phyloP scores from a whole-genome alignment of 306 rosid species.

The Glycine tomentella region DNA sequence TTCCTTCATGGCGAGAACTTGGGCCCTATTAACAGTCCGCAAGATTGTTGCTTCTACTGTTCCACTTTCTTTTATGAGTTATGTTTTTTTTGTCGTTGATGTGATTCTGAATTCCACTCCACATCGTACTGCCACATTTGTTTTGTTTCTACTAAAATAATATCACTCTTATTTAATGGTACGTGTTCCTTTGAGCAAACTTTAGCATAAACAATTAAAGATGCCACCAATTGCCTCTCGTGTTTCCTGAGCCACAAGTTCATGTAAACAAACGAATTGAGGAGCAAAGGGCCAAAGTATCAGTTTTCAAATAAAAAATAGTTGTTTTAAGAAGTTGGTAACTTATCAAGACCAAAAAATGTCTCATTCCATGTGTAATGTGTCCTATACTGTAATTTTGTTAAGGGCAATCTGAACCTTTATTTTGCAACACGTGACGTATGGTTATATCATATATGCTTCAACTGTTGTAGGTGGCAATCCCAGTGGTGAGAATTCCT shows the following conservation, averaged over 20 bases:
- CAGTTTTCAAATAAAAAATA: neutral
- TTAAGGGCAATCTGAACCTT: too few species aligned
- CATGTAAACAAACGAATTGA: neutral
- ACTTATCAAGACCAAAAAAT: neutral
- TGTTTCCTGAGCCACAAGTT: slow-evolving; percentile 16
- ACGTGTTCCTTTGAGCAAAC: neutral
- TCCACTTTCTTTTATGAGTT: slow-evolving; percentile 13
- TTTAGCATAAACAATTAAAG: neutral
- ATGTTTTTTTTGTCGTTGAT: neutral
- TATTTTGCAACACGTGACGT: too few species aligned
- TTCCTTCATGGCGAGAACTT: neutral
- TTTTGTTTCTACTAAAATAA: neutral
- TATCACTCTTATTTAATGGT: neutral
- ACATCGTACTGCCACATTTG: too few species aligned
- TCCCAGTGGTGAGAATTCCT: too few species aligned
- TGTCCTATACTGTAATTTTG: neutral
- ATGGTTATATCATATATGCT: too few species aligned
- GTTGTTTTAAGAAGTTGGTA: neutral
- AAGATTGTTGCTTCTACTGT: neutral
- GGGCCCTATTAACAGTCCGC: slow-evolving; percentile 22
- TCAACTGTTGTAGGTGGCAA: too few species aligned
- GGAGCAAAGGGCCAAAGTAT: neutral
- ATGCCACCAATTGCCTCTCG: slow-evolving; percentile 20
- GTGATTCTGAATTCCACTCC: too few species aligned
- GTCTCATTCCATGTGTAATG: neutral